phyloP scores from a whole-genome alignment of 2,329 filamentous ascomycete genomes.

The Ascosphaera pollenicola region DNA sequence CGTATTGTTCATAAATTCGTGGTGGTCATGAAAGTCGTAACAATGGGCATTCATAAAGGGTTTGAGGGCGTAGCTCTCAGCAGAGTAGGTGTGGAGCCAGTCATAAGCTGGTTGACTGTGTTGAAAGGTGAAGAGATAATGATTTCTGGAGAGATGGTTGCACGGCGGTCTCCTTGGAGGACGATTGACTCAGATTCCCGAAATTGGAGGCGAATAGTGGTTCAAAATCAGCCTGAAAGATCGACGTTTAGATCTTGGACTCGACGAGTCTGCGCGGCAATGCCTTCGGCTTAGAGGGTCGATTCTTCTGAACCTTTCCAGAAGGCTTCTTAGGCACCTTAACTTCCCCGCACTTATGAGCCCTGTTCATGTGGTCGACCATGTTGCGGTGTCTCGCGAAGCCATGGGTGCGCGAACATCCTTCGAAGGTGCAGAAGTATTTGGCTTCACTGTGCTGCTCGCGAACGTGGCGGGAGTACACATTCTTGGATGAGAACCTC shows the following conservation, averaged over 20 bases:
- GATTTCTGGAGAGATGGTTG: neutral
- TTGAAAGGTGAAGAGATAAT: no score
- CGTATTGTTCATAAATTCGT: neutral
- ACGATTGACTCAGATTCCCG: no score
- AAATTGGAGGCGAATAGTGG: no score
- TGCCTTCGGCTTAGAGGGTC: neutral
- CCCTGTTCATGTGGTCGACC: conserved; percentile 89
- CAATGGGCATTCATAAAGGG: no score
- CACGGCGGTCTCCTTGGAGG: no score
- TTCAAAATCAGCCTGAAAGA: no score
- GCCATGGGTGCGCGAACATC: conserved; percentile 75
- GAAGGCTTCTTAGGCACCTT: neutral
- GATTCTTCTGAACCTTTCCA: neutral
- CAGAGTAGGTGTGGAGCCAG: neutral
- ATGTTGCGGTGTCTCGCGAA: conserved; percentile 94
- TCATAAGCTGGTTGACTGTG: no score
- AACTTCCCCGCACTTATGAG: conserved; percentile 37
- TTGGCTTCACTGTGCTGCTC: conserved; percentile 90
- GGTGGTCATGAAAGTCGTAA: neutral
- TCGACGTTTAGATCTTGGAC: neutral
- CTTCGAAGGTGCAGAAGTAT: conserved; percentile 68
- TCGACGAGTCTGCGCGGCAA: neutral
- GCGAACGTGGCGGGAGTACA: conserved; percentile 79
- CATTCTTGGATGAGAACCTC: conserved; percentile 86
- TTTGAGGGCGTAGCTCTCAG: no score